phyloP scores from a whole-genome alignment of 345 rosid species.

The Cardamine occulta region DNA sequence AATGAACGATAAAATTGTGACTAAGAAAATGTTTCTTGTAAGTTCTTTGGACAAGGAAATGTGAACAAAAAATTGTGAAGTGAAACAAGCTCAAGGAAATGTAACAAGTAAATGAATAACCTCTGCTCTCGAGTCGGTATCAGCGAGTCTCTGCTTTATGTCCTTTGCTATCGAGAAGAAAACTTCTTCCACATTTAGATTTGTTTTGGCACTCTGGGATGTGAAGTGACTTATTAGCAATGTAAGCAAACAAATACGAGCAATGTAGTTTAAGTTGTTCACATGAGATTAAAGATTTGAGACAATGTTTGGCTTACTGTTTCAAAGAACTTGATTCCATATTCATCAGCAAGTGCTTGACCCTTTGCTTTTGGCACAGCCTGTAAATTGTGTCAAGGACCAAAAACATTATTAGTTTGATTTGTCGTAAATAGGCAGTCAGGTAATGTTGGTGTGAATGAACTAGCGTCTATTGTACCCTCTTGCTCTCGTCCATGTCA shows the following conservation, averaged over 20 bases:
- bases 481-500: conserved; percentile 99
- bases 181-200: conserved; percentile 90
- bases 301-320: conserved; percentile 59
- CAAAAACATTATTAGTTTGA: conserved; percentile 10
- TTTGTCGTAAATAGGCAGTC: neutral
- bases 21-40: neutral
- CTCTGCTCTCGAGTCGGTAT: conserved; percentile 78
- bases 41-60: conserved; percentile 3
- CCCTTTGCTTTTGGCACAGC: conserved; percentile 97
- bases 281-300: neutral
- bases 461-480: conserved; percentile 54
- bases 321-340: conserved; percentile 96
- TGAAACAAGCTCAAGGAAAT: neutral
- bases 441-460: neutral
- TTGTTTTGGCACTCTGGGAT: conserved; percentile 94
- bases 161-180: conserved; percentile 95
- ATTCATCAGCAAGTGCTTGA: conserved; percentile 98
- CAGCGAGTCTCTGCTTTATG: conserved; percentile 90
- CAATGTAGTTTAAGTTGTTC: conserved; percentile 1
- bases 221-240: conserved; percentile 24
- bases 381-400: conserved; percentile 43
- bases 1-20: neutral
- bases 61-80: conserved; percentile 14
- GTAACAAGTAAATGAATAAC: conserved; percentile 45
- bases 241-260: conserved; percentile 26